Evolutionary conservation across 495 filamentous ascomycete genomes (phyloP), one percentile per base, ranked within the genome.

Genomic region (Lophiostoma macrostomum): DNA sequence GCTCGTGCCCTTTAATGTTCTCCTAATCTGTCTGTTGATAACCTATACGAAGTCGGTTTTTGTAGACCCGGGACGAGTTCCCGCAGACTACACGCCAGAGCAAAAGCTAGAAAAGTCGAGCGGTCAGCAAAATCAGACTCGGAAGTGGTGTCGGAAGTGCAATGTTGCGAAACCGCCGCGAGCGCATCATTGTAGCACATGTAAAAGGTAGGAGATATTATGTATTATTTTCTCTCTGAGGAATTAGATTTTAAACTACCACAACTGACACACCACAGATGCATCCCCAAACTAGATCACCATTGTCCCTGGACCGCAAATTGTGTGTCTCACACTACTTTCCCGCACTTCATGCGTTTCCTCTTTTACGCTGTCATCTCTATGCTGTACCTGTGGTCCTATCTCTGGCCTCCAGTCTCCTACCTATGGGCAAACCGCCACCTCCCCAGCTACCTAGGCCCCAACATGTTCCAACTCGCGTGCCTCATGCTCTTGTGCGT

Each of bases 231-330:
- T 16, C 19, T 36, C 20, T 55, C 14, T 12, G 23, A 23, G 12
- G 28, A 22, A 36, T 37, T 13, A 30, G 19, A 31, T 27, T 14
- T 37, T 22, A 12, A 42, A 12, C 62, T 22, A 60, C 25, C 6
- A 51, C 6, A 27, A 20, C 18, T 19, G 29, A 16, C 23, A 35
- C 22, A 13, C 25, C 49, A 24, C 25, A 89, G 85, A 67, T 98
- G 93, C 69, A 84, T 97, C 52, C 87, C 90, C 1, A 90, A 88
- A 67, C 97, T 98, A 94, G 93, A 98, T 74, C 93, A 98, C 70
- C 93, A 98, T 72, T 98, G 93, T 64, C 91, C 93, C 0, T 98
- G 93, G 93, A 96, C 90, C 1, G 71, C 74, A 35, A 96, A 94
- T 67, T 98, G 93, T 71, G 89, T 97, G 35, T 96, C 90, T 2